Evolutionary conservation across 805 yeast genomes (phyloP), one percentile per base, ranked within the genome.

Genomic region (Metschnikowia continentalis): DNA sequence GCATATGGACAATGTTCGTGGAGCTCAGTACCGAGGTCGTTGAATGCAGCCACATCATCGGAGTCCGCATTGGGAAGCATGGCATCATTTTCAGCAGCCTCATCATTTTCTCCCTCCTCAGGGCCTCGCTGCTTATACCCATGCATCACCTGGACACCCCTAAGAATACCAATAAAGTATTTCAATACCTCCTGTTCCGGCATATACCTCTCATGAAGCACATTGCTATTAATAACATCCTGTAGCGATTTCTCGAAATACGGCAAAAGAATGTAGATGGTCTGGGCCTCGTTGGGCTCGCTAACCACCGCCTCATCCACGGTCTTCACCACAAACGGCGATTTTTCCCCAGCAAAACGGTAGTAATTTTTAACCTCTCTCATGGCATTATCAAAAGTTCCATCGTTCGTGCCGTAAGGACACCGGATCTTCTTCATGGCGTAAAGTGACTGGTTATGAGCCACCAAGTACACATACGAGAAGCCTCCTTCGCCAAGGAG

Each of bases 401-500:
- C 83, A 59, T 85, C 84, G 61, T 83, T 88, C 43, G 86, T 78
- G 1, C 96, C 96, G 67, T 84, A 88, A 1, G 96, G 90, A 66
- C 97, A 90, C 53, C 91, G 74, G 48, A 90, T 88, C 71, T 88
- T 87, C 71, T 91, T 91, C 62, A 91, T 70, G 3, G 96, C 96
- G 61, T 81, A 88, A 39, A 66, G 50, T 7, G 22, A 13, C 23
- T 73, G 65, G 41, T 74, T 71, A 55, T 63, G 64, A 14, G 81
- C 75, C 3, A 90, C 96, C 20, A 90, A 71, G 62, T 91, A 91
- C 7, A 89, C 96, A 59, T 86, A 90, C 0, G 96, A 84, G 63
- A 86, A 87, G 13, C 94, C 95, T 2, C 96, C 96, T 70, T 90
- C 97, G 8, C 96, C 96, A 6, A 91, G 71, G n/a, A 91, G 75